phyloP scores from a whole-genome alignment of 2,329 filamentous ascomycete species.

The Trematosphaeria pertusa region DNA sequence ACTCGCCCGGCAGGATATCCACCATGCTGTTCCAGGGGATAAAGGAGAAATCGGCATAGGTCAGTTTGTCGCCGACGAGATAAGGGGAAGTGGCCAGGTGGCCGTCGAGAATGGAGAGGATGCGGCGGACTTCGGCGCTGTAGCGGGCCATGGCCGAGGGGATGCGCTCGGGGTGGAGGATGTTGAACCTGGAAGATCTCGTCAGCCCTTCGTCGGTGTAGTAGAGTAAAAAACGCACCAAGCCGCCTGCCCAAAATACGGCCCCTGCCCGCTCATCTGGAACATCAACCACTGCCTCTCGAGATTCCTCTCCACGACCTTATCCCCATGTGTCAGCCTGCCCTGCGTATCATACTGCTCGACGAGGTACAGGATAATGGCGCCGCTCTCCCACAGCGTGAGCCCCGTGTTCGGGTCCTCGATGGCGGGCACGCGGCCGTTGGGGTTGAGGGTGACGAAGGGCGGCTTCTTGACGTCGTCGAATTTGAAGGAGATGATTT shows the following conservation, averaged over 20 bases:
- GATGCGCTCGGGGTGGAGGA: slow-evolving; percentile 53
- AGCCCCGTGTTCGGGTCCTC: slow-evolving; percentile 52
- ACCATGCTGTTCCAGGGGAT: slow-evolving; percentile 44
- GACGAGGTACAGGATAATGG: slow-evolving; percentile 50
- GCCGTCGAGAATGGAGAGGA: slow-evolving; percentile 54
- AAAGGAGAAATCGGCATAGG: slow-evolving; percentile 53
- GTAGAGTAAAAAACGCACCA: too few relatives aligned
- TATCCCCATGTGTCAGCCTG: slow-evolving; percentile 33
- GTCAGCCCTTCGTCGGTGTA: not conserved
- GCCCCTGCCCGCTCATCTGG: slow-evolving; percentile 45
- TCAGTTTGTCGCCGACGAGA: slow-evolving; percentile 53
- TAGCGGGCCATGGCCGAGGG: slow-evolving; percentile 55
- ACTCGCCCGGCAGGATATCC: slow-evolving; percentile 25
- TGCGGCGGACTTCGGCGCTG: slow-evolving; percentile 52
- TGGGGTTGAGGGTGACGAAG: slow-evolving; percentile 23
- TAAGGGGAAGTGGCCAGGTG: slow-evolving; percentile 38
- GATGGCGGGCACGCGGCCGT: slow-evolving; percentile 39
- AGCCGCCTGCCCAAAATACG: slow-evolving; percentile 52
- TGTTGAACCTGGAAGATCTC: slow-evolving; percentile 13
- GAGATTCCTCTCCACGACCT: slow-evolving; percentile 28
- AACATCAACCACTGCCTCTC: slow-evolving; percentile 40
- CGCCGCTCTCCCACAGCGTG: slow-evolving; percentile 51
- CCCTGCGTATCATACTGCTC: slow-evolving; percentile 42
- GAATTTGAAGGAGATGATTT: slow-evolving; percentile 16
- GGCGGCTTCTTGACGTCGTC: slow-evolving; percentile 19